phyloP scores from a whole-genome alignment of 306 rosid species.

The Mimosa bimucronata region DNA sequence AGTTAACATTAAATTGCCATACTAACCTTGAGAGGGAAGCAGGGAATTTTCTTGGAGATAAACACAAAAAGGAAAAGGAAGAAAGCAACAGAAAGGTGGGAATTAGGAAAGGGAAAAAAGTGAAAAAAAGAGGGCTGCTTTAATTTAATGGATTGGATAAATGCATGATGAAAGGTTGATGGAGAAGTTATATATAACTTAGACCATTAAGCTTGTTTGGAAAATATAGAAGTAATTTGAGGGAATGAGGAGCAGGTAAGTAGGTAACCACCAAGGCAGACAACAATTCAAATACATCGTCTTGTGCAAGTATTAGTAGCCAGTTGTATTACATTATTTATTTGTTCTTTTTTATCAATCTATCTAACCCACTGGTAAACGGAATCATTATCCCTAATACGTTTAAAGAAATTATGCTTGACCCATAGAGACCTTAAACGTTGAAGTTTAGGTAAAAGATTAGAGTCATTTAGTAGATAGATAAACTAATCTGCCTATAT shows the following conservation, averaged over 20 bases:
- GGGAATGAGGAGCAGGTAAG: constrained; percentile 43
- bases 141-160: background rate
- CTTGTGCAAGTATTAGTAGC: background rate
- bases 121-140: background rate
- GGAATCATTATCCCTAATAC: background rate
- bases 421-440: background rate
- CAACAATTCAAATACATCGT: background rate
- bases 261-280: constrained; percentile 31
- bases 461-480: background rate
- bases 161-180: background rate
- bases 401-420: background rate
- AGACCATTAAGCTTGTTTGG: background rate
- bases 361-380: constrained; percentile 23
- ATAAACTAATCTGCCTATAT: too few relatives aligned
- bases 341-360: background rate
- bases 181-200: background rate
- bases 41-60: background rate
- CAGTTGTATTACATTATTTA: background rate
- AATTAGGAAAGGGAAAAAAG: background rate
- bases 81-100: background rate
- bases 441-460: background rate
- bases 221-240: background rate
- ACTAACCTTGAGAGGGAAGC: background rate
- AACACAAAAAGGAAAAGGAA: background rate
- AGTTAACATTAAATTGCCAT: too few relatives aligned